Base-by-base conservation (phyloP, 2,329 filamentous ascomycete genomes). In the Aureobasidium sp. region DNA sequence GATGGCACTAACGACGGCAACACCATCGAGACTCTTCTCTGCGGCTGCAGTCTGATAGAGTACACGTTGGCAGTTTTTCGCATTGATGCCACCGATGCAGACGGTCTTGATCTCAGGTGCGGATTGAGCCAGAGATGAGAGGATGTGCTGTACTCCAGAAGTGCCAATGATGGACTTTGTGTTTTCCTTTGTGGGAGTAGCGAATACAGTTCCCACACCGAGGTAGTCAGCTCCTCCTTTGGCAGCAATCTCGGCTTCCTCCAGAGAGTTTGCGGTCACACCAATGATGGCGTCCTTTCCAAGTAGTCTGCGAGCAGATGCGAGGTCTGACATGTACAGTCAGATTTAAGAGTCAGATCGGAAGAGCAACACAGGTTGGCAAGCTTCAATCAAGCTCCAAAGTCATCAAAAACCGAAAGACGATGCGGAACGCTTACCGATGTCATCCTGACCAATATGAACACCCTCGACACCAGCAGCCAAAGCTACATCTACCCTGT, bases 401-500 rank as follows among this genome's bases (percentile, higher is more conserved):
- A 41, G 3, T 37, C n/a, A 15, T 2, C 3, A 12, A 22, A 20
- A 14, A 29, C 27, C 1, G 52, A n/a, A 8, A 15, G 15, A 45
- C 45, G 49, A 34, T 34, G n/a, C 9, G 27, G n/a, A 11, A 37
- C 2, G 25, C 81, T 67, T 74, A 89, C 87, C 80, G 80, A 96
- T 87, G 74, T 97, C 93, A 81, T 97, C 92, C 77, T 97, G 93
- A 7, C 94, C 94, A 55, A 97, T 84, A 73, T 97, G 94, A 9
- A 96, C 91, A 49, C 94, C 94, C 77, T 97, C 93, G 62, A 90
- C 94, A 14, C 86, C 89, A 47, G 92, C 83, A 15, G 91, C 91
- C 20, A 91, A 81, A 9, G 91, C 92, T 29, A 97, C 90, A 72
- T 96, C 92, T 6, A 97, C 84, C 14, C 92, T 86, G 73, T 97